These are phyloP conservation scores for Petunia axillaris DNA, from an alignment of 257 asterid genomes.

Conservation along the genomic window DNA sequence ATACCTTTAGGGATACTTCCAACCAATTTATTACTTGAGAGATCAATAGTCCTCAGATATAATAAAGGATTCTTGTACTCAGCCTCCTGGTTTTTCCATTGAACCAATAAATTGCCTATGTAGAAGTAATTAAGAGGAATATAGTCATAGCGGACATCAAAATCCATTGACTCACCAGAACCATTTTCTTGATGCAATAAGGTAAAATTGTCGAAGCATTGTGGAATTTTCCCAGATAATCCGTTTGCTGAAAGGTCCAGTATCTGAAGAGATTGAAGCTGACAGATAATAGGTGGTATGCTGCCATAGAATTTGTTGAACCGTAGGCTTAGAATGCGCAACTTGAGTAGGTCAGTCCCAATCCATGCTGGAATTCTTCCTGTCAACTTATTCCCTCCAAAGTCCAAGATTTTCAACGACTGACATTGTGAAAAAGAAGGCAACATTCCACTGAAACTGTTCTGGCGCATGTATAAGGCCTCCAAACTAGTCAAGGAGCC, in stretches of 20 bases:
- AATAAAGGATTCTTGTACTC: conserved; percentile 26
- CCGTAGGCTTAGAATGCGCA: conserved; percentile 20
- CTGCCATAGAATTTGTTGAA: conserved; percentile 9
- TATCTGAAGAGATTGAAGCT: conserved; percentile 17
- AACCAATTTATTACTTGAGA: conserved; percentile 37
- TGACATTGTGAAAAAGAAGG: conserved; percentile 23
- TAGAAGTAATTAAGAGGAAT: background rate
- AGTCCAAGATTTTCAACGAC: conserved; percentile 34
- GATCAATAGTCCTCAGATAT: conserved; percentile 38
- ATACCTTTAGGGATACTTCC: conserved; percentile 36
- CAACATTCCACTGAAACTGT: no score
- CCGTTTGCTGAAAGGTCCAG: background rate
- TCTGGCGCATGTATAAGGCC: no score
- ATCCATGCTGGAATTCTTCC: conserved; percentile 21
- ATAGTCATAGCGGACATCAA: background rate
- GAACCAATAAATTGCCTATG: conserved; percentile 25
- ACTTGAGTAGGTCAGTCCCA: background rate
- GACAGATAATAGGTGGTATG: conserved; percentile 8
- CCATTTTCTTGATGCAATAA: background rate
- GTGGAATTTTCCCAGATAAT: conserved; percentile 16
- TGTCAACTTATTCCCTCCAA: conserved; percentile 12
- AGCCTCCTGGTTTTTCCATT: conserved; percentile 32
- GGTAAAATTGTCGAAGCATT: conserved; percentile 40
- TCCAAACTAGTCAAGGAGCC: no score
- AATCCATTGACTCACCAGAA: background rate